Percentiles rank a stretch among this genome's conserved stretches.
Conservation (phyloP, 768 basidiomycete species). For the Macrolepiota fuliginosa region DNA sequence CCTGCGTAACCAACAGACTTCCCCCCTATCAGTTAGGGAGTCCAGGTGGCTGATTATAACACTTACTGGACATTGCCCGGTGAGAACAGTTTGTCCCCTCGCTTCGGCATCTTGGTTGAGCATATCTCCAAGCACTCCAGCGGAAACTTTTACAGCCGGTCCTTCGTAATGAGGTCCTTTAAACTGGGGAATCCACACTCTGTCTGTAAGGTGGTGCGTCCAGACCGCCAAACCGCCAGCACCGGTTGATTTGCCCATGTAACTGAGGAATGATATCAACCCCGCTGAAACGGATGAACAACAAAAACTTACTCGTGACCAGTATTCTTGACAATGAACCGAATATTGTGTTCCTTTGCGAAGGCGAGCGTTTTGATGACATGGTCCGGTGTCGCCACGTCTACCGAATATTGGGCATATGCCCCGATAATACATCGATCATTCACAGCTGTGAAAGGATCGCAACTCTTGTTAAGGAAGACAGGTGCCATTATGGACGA, state of each 20-base stretch:
- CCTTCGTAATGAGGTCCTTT: slow-evolving; percentile 16
- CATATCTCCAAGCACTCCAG: slow-evolving; percentile 18
- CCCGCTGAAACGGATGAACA: not conserved
- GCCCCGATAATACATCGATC: slow-evolving; percentile 14
- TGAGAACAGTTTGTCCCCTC: slow-evolving; percentile 16
- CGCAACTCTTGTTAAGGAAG: slow-evolving; percentile 17
- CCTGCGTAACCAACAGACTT: slow-evolving; percentile 36
- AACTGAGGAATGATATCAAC: slow-evolving; percentile 9
- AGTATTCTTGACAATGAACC: slow-evolving; percentile 23
- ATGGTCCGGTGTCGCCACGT: slow-evolving; percentile 18
- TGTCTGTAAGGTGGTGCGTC: slow-evolving; percentile 18
- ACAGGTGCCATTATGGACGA: slow-evolving; percentile 11
- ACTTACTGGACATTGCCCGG: slow-evolving; percentile 19
- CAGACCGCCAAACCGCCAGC: slow-evolving; percentile 20
- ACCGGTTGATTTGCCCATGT: slow-evolving; percentile 22
- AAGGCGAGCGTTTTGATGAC: slow-evolving; percentile 21
- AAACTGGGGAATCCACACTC: slow-evolving; percentile 16
- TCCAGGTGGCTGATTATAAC: not conserved
- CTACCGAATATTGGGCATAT: slow-evolving; percentile 17
- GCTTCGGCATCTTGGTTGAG: slow-evolving; percentile 14
- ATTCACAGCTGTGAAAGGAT: slow-evolving; percentile 15
- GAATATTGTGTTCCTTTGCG: slow-evolving; percentile 19
- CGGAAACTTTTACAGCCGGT: slow-evolving; percentile 20
- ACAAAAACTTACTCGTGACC: slow-evolving; percentile 18
- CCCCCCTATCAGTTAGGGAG: not conserved